phyloP scores from a whole-genome alignment of 2,329 filamentous ascomycete species.

The Arachnomyces sp. region DNA sequence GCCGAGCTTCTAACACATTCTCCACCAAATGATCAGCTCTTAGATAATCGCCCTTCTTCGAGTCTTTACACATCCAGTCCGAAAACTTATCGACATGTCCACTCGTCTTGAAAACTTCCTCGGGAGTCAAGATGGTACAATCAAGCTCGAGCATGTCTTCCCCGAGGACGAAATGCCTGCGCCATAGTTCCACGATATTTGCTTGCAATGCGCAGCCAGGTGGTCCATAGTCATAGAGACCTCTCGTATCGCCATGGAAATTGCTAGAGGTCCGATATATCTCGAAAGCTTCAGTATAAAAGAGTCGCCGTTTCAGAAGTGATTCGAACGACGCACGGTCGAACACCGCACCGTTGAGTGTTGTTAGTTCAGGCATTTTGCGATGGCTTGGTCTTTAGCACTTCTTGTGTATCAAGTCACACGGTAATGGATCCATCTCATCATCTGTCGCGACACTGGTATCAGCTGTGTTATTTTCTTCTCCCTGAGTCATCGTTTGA shows the following conservation, averaged over 20 bases:
- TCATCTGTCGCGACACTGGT: too few relatives aligned
- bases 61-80: constrained; percentile 99
- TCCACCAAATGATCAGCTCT: constrained; percentile 95
- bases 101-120: constrained; percentile 88
- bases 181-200: constrained; percentile 70
- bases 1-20: constrained; percentile 76
- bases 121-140: constrained; percentile 87
- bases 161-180: constrained; percentile 73
- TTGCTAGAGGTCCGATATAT: constrained; percentile 49
- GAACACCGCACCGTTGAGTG: constrained; percentile 71
- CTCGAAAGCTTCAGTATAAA: constrained; percentile 81
- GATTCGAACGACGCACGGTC: constrained; percentile 67
- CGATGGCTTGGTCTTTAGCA: too few relatives aligned
- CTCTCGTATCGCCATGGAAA: constrained; percentile 55
- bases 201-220: constrained; percentile 68
- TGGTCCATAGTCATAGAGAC: constrained; percentile 76
- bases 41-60: constrained; percentile 93
- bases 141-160: constrained; percentile 89
- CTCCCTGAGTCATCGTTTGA: too few relatives aligned
- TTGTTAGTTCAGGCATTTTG: constrained; percentile 54
- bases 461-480: too few relatives aligned
- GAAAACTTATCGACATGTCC: constrained; percentile 97
- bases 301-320: constrained; percentile 68
- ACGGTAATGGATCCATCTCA: too few relatives aligned
- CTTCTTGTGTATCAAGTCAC: too few relatives aligned